phyloP scores from a whole-genome alignment of 768 basidiomycete genomes.

The Auricularia sp. region DNA sequence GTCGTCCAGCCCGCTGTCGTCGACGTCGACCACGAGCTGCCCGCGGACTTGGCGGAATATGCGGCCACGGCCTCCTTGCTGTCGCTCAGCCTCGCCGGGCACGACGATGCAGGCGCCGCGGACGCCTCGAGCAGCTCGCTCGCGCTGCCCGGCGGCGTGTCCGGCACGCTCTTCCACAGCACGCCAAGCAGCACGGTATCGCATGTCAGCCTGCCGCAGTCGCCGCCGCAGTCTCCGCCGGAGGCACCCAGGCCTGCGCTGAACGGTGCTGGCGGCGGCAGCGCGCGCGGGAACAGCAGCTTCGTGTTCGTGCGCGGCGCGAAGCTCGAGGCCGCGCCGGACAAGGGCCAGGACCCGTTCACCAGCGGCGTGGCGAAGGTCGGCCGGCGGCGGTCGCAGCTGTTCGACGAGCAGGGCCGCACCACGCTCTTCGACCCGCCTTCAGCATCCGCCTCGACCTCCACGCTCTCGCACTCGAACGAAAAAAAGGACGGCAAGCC shows the following conservation, averaged over 20 bases:
- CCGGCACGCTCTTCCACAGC: not conserved
- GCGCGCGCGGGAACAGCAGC: not conserved
- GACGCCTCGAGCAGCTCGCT: not conserved
- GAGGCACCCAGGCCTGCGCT: not conserved
- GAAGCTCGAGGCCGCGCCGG: not conserved
- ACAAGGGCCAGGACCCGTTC: not conserved
- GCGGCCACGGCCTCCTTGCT: not conserved
- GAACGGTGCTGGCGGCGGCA: too few relatives aligned
- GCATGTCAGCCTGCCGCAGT: not conserved
- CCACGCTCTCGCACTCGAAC: not conserved
- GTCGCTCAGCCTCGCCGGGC: not conserved
- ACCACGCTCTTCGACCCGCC: not conserved
- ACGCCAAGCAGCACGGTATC: not conserved
- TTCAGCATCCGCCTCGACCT: not conserved
- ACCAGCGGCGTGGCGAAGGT: not conserved
- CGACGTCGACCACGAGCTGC: not conserved
- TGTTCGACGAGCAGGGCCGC: not conserved
- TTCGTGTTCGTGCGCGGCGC: conserved; percentile 2
- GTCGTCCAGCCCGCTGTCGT: not conserved
- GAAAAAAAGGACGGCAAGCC: not conserved
- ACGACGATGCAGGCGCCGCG: not conserved
- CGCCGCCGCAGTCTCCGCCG: not conserved
- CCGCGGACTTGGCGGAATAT: not conserved
- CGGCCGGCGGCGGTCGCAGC: not conserved
- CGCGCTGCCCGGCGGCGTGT: not conserved